phyloP scores from a whole-genome alignment of 2,329 filamentous ascomycete species.

The Ophiobolus disseminans region DNA sequence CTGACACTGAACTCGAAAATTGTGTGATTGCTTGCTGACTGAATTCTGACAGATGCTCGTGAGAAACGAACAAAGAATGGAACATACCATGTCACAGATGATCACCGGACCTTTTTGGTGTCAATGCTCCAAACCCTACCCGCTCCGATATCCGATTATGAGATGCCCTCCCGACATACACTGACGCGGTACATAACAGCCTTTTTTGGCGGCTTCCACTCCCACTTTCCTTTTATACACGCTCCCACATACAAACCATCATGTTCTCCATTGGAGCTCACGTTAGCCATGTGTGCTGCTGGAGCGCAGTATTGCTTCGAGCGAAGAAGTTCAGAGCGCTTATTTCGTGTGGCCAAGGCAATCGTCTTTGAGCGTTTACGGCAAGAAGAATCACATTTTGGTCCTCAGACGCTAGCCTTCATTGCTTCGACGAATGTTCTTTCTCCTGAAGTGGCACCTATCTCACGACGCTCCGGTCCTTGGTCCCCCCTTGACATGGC shows the following conservation, averaged over 20 bases:
- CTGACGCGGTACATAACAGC: constrained; percentile 41
- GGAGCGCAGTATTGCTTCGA: constrained; percentile 47
- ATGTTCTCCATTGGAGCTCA: constrained; percentile 39
- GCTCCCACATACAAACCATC: constrained; percentile 40
- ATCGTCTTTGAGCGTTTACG: constrained; percentile 38
- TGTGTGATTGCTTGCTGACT: background rate
- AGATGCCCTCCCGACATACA: constrained; percentile 39
- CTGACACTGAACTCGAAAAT: background rate
- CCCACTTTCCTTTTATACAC: constrained; percentile 45
- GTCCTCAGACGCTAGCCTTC: constrained; percentile 30
- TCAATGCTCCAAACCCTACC: constrained; percentile 27
- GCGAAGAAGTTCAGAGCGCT: constrained; percentile 32
- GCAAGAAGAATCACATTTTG: constrained; percentile 33
- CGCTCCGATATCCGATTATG: constrained; percentile 31
- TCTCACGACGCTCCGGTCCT: constrained; percentile 23
- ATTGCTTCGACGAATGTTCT: constrained; percentile 19
- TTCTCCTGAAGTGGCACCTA: constrained; percentile 11
- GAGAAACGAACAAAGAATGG: constrained; percentile 25
- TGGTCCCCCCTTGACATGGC: constrained; percentile 38
- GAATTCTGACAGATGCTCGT: constrained; percentile 15
- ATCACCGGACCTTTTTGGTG: constrained; percentile 31
- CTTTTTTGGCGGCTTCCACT: constrained; percentile 42
- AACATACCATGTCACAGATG: constrained; percentile 36
- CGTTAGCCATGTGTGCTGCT: constrained; percentile 41
- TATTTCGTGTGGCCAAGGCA: constrained; percentile 39